Percentiles rank a stretch among this genome's conserved stretches.
Conservation (phyloP, 345 rosid species). For the Melaleuca quinquenervia region DNA sequence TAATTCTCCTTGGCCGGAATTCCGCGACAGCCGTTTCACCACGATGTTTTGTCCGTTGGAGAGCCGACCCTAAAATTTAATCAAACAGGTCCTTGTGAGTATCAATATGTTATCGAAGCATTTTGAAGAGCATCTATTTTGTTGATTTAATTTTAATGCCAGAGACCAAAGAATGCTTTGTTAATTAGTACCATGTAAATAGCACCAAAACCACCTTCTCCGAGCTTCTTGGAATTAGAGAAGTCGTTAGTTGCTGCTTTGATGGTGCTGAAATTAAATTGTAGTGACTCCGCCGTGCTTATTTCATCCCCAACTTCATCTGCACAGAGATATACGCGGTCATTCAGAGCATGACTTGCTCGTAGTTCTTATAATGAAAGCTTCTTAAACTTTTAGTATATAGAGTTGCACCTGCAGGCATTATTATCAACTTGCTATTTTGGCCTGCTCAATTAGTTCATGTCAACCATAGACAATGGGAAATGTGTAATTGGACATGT, state of each 20-base stretch:
- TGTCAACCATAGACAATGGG: neutral
- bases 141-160: neutral
- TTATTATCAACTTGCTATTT: neutral
- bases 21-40: conserved; percentile 23
- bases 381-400: neutral
- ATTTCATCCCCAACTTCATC: neutral
- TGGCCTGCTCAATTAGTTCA: neutral
- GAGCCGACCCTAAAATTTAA: conserved; percentile 8
- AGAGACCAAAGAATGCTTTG: neutral
- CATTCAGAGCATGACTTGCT: neutral
- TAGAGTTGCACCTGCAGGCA: neutral
- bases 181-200: conserved; percentile 13
- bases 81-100: no score
- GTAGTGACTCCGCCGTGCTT: conserved; percentile 6
- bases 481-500: neutral
- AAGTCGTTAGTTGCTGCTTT: conserved; percentile 8
- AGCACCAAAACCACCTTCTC: conserved; percentile 17
- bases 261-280: conserved; percentile 4
- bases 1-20: conserved; percentile 25
- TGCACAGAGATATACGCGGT: no score
- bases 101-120: neutral
- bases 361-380: neutral
- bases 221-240: conserved; percentile 14
- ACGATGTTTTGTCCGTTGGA: conserved; percentile 18
- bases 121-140: neutral